phyloP scores from a whole-genome alignment of 208 protist species.

The Trypanosoma vivax region DNA sequence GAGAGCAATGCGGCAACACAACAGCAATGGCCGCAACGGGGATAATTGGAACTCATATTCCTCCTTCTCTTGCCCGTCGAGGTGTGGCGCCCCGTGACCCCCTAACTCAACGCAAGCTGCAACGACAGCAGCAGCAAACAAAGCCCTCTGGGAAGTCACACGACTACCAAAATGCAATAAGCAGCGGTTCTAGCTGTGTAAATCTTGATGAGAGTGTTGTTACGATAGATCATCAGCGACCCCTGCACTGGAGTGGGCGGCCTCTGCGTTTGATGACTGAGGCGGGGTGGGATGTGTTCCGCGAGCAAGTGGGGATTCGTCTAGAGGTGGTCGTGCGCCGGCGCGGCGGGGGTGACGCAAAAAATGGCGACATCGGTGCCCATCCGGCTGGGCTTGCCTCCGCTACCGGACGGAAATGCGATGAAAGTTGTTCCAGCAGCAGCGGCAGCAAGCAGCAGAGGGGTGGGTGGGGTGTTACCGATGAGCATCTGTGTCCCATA shows the following conservation, averaged over 20 bases:
- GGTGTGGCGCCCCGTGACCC: conserved; percentile 57
- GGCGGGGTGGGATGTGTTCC: conserved; percentile 65
- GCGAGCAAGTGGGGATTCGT: conserved; percentile 63
- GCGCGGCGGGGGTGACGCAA: neutral
- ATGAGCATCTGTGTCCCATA: conserved; percentile 24
- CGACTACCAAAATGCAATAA: too few relatives aligned
- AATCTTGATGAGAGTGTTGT: too few relatives aligned
- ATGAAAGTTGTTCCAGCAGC: neutral
- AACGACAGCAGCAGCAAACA: conserved; percentile 10
- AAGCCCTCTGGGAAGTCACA: too few relatives aligned
- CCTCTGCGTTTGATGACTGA: conserved; percentile 44
- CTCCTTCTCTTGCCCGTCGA: conserved; percentile 37
- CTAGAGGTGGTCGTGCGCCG: conserved; percentile 40
- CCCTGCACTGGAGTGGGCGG: conserved; percentile 58
- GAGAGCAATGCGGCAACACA: neutral
- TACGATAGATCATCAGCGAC: too few relatives aligned
- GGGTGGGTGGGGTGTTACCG: neutral
- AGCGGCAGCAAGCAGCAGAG: neutral
- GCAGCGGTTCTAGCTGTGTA: too few relatives aligned
- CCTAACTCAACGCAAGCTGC: conserved; percentile 41
- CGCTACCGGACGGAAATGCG: neutral
- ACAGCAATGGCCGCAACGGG: neutral
- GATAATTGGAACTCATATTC: conserved; percentile 4
- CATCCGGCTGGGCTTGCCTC: neutral
- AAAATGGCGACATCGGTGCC: neutral